Evolutionary conservation across 176 grass and related monocot genomes (phyloP).

Genomic region (Triticum monococcum): DNA sequence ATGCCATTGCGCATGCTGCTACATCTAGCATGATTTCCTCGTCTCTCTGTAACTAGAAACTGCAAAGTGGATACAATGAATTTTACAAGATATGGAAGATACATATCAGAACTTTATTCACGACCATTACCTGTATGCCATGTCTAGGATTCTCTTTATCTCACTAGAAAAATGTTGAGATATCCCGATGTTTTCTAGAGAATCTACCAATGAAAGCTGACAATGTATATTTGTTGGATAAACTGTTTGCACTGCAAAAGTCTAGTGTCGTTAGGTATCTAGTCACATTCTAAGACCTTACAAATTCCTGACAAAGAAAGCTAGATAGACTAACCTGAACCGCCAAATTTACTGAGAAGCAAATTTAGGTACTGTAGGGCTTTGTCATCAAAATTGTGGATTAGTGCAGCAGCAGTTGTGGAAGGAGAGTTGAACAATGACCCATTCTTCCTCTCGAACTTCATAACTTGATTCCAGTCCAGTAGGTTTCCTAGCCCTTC

Average conservation of each 20-base stretch:
- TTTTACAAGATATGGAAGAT: neutral
- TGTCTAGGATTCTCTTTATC: slow-evolving; percentile 63
- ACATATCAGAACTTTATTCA: neutral
- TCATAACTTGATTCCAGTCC: too few relatives aligned
- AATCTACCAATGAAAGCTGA: slow-evolving; percentile 61
- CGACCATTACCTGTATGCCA: slow-evolving; percentile 43
- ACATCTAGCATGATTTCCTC: slow-evolving; percentile 45
- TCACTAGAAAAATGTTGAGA: slow-evolving; percentile 50
- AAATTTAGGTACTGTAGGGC: too few relatives aligned
- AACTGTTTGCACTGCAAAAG: slow-evolving; percentile 43
- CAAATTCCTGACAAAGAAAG: neutral
- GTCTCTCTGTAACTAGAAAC: slow-evolving; percentile 60
- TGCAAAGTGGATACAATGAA: slow-evolving; percentile 36
- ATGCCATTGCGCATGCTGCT: slow-evolving; percentile 63
- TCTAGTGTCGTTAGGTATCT: neutral
- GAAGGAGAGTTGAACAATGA: too few relatives aligned
- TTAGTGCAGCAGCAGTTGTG: too few relatives aligned
- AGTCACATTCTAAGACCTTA: neutral
- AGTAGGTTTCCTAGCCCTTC: too few relatives aligned
- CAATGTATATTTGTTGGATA: slow-evolving; percentile 48
- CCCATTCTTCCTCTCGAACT: too few relatives aligned
- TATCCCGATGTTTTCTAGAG: slow-evolving; percentile 63
- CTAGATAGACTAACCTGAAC: neutral
- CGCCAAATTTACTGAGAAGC: too few relatives aligned
- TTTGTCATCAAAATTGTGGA: too few relatives aligned